Base-by-base conservation (phyloP, 2,329 filamentous ascomycete species). In the Xylaria sp. region DNA sequence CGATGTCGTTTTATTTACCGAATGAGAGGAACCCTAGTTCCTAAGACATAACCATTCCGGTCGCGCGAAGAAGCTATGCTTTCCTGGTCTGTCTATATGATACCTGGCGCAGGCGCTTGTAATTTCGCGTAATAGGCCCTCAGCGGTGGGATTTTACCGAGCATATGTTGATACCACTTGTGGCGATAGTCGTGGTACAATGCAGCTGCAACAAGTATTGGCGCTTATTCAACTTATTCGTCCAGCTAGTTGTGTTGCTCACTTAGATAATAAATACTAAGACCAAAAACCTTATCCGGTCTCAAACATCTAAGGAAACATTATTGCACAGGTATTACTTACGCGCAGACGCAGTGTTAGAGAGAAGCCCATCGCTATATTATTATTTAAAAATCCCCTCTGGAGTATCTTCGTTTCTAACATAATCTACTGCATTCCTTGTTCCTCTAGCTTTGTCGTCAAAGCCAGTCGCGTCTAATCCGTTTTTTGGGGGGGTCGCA, bases 121-220 rank as follows among this genome's bases (percentile, higher is more conserved):
- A 9, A 36, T 25, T 61, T 47, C 27, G 20, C 36, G 50, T 62
- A 49, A 54, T 27, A 62, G 20, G 6, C 33, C 20, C 11, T 31
- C 25, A 17, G 22, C 1, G 10, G 22, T 49, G 22, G 20, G 29
- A 42, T 17, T 62, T 39, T n/a, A 31, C 42, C 13, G 6, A 50
- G 17, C 25, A 25, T 6, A 13, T 13, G 7, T 38, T 9, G n/a
- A 49, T 50, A 53, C 5, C 49, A 7, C 17, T 36, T 10, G 2
- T 5, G 11, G 5, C 5, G n/a, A 33, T 44, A 25, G 11, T 36
- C 10, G 13, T 42, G 9, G 36, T 15, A 5, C n/a, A 22, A 39
- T 49, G 4, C 17, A 31, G n/a, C 38, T 17, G 15, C 1, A n/a
- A 15, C 47, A 15, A 13, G 5, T 15, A 13, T 38, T 17, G 11